Evolutionary conservation across 2,329 filamentous ascomycete genomes (phyloP).

Genomic region (Fusarium sp.): DNA sequence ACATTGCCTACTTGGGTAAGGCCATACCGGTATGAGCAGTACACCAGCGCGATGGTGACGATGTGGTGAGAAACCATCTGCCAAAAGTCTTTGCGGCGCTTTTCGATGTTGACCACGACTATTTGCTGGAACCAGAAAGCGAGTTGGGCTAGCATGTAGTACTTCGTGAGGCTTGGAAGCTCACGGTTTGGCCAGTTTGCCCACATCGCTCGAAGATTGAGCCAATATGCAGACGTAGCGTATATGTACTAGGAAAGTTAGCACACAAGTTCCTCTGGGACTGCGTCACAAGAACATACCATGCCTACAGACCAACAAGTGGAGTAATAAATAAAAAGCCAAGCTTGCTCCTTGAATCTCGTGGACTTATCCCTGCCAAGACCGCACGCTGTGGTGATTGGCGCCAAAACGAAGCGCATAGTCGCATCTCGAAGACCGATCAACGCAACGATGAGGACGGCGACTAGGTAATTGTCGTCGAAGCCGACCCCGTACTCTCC

Average conservation of each 20-base stretch:
- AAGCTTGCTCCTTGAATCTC: constrained; percentile 93
- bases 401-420: constrained; percentile 89
- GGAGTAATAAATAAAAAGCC: constrained; percentile 86
- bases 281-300: constrained; percentile 64
- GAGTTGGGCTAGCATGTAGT: constrained; percentile 90
- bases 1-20: constrained; percentile 88
- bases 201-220: constrained; percentile 84
- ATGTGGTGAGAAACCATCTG: constrained; percentile 97
- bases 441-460: constrained; percentile 85
- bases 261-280: rapidly evolving
- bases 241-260: constrained; percentile 76
- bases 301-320: constrained; percentile 86
- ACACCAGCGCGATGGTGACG: constrained; percentile 84
- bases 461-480: constrained; percentile 83
- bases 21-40: constrained; percentile 86
- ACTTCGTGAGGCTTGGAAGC: constrained; percentile 79
- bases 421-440: constrained; percentile 84
- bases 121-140: constrained; percentile 96
- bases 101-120: constrained; percentile 92
- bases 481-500: constrained; percentile 80
- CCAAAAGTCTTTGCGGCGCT: constrained; percentile 91
- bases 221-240: constrained; percentile 80
- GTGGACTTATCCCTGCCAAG: constrained; percentile 80
- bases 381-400: constrained; percentile 77
- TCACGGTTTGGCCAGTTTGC: constrained; percentile 84